These are phyloP conservation scores for Fusarium udum DNA, from an alignment of 2,329 filamentous ascomycete genomes.

Conservation along the genomic window DNA sequence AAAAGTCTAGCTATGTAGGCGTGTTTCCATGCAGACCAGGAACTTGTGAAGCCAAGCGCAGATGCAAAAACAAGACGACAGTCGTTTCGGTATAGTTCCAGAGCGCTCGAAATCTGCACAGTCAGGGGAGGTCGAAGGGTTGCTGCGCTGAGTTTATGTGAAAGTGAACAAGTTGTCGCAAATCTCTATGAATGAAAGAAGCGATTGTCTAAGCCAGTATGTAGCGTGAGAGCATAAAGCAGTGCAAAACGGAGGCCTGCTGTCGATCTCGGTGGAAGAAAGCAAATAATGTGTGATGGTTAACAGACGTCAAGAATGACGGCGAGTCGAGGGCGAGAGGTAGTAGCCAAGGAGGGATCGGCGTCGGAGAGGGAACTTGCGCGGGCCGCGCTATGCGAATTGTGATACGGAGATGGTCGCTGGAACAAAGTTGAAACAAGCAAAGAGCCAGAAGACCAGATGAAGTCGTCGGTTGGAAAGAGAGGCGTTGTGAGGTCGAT, in stretches of 20 bases:
- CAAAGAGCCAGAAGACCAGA: conserved; percentile 17
- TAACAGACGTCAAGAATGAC: conserved; percentile 23
- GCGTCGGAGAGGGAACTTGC: conserved; percentile 31
- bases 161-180: conserved; percentile 1
- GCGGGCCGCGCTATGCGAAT: conserved; percentile 33
- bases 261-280: not conserved
- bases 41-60: not conserved
- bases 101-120: not conserved
- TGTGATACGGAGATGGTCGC: conserved; percentile 28
- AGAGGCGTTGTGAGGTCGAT: conserved; percentile 11
- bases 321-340: conserved; percentile 22
- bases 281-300: conserved; percentile 22
- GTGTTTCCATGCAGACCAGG: conserved; percentile 32
- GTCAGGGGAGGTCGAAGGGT: not conserved
- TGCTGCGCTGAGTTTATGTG: not conserved
- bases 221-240: not conserved
- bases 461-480: conserved; percentile 4
- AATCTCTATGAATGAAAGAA: conserved; percentile 5
- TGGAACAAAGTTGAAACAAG: conserved; percentile 38
- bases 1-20: conserved; percentile 15
- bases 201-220: not conserved
- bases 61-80: not conserved
- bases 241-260: not conserved
- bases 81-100: not conserved
- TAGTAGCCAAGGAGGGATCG: conserved; percentile 36